Percentiles rank a stretch among this genome's conserved stretches.
These are phyloP conservation scores for Circinella umbellata DNA, from an alignment of 371 early-diverging fungal genomes.

Conservation along the genomic window DNA sequence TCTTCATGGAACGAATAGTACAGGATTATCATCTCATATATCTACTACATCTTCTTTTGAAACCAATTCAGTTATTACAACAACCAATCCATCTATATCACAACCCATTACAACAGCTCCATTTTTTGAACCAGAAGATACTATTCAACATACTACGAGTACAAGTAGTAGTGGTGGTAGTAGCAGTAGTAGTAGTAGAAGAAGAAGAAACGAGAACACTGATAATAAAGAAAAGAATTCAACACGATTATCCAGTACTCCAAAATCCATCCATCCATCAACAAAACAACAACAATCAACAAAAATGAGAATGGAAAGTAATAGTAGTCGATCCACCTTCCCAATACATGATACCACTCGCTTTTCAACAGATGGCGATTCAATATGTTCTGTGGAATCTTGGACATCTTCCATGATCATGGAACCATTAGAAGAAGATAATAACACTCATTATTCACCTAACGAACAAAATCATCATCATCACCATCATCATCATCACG, in stretches of 20 bases:
- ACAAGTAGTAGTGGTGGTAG: not conserved
- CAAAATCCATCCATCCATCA: not conserved
- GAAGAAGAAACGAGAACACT: not conserved
- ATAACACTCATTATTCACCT: not conserved
- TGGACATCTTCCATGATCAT: not conserved
- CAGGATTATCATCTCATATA: not conserved
- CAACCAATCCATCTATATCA: constrained; percentile 1
- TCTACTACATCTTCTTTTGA: not conserved
- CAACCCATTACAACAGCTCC: not conserved
- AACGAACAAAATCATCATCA: not conserved
- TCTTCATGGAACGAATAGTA: not conserved
- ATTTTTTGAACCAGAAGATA: not conserved
- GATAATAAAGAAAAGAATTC: not conserved
- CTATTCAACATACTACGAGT: not conserved
- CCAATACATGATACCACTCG: not conserved
- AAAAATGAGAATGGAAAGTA: not conserved
- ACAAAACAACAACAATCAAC: not conserved
- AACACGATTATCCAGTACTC: no score
- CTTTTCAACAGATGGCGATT: not conserved
- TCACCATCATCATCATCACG: not conserved
- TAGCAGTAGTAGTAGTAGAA: not conserved
- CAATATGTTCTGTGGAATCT: constrained; percentile 1
- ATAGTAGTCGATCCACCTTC: not conserved
- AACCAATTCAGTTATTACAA: not conserved
- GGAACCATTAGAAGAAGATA: not conserved